Base-by-base conservation (phyloP, 805 yeast genomes). In the Zygosaccharomyces rouxii region DNA sequence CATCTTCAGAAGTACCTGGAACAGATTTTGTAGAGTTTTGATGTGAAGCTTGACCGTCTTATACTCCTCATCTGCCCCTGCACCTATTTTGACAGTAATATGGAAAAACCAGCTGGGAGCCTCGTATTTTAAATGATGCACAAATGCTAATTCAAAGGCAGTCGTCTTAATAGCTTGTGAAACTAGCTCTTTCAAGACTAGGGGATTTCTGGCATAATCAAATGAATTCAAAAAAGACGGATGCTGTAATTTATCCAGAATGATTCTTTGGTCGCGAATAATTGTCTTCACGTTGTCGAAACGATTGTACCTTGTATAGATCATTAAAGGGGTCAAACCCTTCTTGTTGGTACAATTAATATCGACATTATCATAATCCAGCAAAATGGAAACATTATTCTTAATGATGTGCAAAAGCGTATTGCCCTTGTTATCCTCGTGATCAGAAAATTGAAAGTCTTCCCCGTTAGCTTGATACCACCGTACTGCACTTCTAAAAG, bases 341-440 rank as follows among this genome's bases (percentile, higher is more conserved):
- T 76, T 76, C 10, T 60, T 56, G 60, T 88, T 90, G 16, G 76
- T 63, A 49, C 75, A 77, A 62, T 92, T 88, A 10, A 88, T 63
- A 55, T 81, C 75, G 11, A 76, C 53, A 7, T 56, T 58, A 5
- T 74, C 64, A 5, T 63, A 57, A 5, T 59, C 51, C 33, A 82
- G 56, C 9, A 80, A 53, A 1, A 68, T 52, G 26, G 66, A 60
- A 25, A 86, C 64, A 13, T 77, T 75, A 11, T 75, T 74, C 43
- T 78, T 76, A 26, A 88, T 69, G 2, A 86, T 76, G 66, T 92
- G 98, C 28, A 92, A 68, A 3, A 92, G 60, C 0, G 94, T 81
- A 60, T 89, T 89, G 0, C 92, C 92, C 47, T 79, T 76, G 19
- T 63, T 66, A 60, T 92, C 97, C 6, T 79, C 69, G 60, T 92